Percentiles rank a stretch among this genome's conserved stretches.
phyloP scores from a whole-genome alignment of 2,329 filamentous ascomycete species.

The Purpureocillium lavendulum region DNA sequence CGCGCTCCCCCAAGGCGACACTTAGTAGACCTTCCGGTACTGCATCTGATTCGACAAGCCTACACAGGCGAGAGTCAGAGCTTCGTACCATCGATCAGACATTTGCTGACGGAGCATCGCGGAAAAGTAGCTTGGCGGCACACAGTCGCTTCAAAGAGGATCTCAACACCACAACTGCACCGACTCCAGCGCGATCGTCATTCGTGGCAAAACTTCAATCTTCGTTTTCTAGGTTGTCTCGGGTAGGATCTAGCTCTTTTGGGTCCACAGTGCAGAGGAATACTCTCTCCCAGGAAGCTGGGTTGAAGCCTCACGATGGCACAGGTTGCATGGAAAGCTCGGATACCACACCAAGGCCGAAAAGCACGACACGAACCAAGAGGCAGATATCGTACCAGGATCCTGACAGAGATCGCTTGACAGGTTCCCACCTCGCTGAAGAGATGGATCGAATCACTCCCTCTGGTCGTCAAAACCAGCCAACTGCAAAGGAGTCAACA shows the following conservation, averaged over 20 bases:
- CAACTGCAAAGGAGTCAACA: too few species aligned
- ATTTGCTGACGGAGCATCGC: constrained; percentile 25
- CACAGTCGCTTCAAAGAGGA: constrained; percentile 34
- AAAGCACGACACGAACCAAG: too few species aligned
- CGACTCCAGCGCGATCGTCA: constrained; percentile 12
- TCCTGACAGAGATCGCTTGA: too few species aligned
- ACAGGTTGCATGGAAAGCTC: too few species aligned
- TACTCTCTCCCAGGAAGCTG: not conserved
- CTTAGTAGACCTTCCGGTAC: constrained; percentile 8
- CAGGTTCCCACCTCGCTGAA: too few species aligned
- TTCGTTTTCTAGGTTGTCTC: constrained; percentile 21
- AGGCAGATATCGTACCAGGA: too few species aligned
- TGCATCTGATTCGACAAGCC: constrained; percentile 28
- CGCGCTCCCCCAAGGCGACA: not conserved
- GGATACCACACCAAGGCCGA: too few species aligned
- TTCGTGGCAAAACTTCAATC: constrained; percentile 27
- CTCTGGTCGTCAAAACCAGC: too few species aligned
- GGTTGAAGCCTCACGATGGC: too few species aligned
- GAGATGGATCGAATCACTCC: too few species aligned
- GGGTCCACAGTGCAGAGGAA: not conserved
- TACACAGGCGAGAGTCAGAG: constrained; percentile 28
- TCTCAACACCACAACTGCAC: constrained; percentile 13
- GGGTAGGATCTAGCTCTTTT: constrained; percentile 8
- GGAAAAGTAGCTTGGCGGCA: constrained; percentile 18
- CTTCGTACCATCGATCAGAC: constrained; percentile 29